Percentiles rank a stretch among this genome's conserved stretches.
These are phyloP conservation scores for Lipomyces yamanashiensis DNA, from an alignment of 805 yeast genomes.

Conservation along the genomic window DNA sequence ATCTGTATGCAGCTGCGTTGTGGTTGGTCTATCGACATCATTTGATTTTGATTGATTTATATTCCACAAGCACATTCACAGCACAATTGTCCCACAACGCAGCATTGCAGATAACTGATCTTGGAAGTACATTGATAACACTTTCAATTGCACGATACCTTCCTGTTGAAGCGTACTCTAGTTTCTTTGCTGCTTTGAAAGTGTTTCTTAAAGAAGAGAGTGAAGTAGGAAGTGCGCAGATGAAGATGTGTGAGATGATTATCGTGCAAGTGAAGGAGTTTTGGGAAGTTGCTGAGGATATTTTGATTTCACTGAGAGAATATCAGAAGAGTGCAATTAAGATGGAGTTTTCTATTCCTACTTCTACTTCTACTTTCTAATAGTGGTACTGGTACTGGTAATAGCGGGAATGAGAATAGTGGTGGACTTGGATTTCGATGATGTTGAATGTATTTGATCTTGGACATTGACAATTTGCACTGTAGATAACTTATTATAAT, in stretches of 20 bases:
- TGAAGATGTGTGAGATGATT: slow-evolving; percentile 28
- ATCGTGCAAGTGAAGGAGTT: slow-evolving; percentile 23
- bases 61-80: slow-evolving; percentile 16
- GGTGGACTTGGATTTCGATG: no score
- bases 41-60: slow-evolving; percentile 22
- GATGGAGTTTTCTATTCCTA: no score
- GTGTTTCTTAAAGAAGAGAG: slow-evolving; percentile 18
- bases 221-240: slow-evolving; percentile 2
- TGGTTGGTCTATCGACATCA: slow-evolving; percentile 27
- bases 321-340: background rate
- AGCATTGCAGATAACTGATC: slow-evolving; percentile 17
- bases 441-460: no score
- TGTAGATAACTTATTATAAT: no score
- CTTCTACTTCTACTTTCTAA: no score
- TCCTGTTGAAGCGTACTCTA: slow-evolving; percentile 26
- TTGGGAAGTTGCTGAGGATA: slow-evolving; percentile 37
- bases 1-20: slow-evolving; percentile 18
- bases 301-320: slow-evolving; percentile 20
- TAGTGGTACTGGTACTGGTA: no score
- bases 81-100: slow-evolving; percentile 16
- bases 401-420: no score
- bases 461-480: no score
- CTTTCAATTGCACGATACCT: slow-evolving; percentile 9
- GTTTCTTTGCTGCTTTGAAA: slow-evolving; percentile 31
- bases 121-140: slow-evolving; percentile 17